These are phyloP conservation scores for Hemileccinum impolitum DNA, from an alignment of 768 basidiomycete genomes.

Conservation along the genomic window DNA sequence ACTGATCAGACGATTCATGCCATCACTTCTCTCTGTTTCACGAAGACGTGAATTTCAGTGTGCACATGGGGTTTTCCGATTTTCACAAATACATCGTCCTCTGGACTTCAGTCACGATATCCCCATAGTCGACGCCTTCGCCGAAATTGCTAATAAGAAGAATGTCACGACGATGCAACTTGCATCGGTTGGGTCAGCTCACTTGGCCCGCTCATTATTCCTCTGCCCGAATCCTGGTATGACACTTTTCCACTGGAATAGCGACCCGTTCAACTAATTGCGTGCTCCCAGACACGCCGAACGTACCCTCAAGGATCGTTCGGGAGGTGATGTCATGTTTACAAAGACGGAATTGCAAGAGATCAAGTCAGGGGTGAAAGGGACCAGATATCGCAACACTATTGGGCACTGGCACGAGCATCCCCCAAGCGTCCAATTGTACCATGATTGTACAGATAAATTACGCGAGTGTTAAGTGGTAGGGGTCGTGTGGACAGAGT, in stretches of 20 bases:
- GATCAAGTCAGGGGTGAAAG: conserved; percentile 38
- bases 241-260: conserved; percentile 4
- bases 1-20: conserved; percentile 37
- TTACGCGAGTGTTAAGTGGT: background rate
- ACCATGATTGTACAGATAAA: background rate
- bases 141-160: conserved; percentile 40
- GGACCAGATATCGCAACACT: conserved; percentile 35
- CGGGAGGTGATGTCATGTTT: conserved; percentile 42
- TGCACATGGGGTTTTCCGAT: background rate
- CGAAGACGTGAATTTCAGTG: conserved; percentile 30
- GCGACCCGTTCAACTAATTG: conserved; percentile 1
- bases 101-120: conserved; percentile 41
- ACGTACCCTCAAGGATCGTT: conserved; percentile 44
- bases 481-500: background rate
- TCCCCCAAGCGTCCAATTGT: background rate
- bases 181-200: conserved; percentile 42
- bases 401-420: conserved; percentile 38
- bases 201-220: conserved; percentile 43
- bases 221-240: conserved; percentile 47
- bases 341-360: conserved; percentile 37
- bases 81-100: background rate
- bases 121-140: conserved; percentile 40
- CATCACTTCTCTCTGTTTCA: conserved; percentile 41
- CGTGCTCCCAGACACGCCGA: conserved; percentile 25
- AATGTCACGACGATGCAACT: conserved; percentile 44